These are phyloP conservation scores for Fusarium nelsonii DNA, from an alignment of 2,329 filamentous ascomycete species.

Conservation along the genomic window DNA sequence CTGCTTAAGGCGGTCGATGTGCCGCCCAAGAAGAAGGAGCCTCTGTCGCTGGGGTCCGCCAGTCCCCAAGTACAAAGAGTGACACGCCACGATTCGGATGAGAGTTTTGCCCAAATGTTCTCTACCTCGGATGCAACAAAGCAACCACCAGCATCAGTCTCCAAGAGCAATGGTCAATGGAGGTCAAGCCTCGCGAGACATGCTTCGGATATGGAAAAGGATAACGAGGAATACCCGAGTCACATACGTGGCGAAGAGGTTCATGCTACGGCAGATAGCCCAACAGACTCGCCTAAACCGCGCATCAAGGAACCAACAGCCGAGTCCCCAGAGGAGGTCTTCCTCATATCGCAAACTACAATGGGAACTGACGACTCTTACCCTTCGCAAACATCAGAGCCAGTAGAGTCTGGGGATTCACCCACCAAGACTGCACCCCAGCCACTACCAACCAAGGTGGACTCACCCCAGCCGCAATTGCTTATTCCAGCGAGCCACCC, in stretches of 20 bases:
- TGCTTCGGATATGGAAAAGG: constrained; percentile 45
- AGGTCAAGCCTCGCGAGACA: constrained; percentile 49
- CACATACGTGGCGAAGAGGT: constrained; percentile 60
- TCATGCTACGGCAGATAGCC: constrained; percentile 32
- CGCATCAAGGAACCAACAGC: constrained; percentile 14
- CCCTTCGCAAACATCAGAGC: constrained; percentile 50
- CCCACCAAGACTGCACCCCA: constrained; percentile 28
- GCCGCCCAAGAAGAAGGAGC: constrained; percentile 57
- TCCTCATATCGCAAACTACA: constrained; percentile 63
- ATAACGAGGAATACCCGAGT: constrained; percentile 59
- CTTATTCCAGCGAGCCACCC: constrained; percentile 35
- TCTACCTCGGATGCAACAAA: constrained; percentile 65
- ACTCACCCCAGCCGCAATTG: constrained; percentile 20
- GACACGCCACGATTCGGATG: constrained; percentile 67
- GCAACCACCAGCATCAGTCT: constrained; percentile 27
- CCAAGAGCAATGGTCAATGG: constrained; percentile 37
- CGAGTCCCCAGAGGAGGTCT: constrained; percentile 56
- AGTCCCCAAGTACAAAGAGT: constrained; percentile 46
- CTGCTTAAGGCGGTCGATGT: constrained; percentile 66
- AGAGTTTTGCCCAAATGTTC: constrained; percentile 70
- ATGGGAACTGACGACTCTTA: constrained; percentile 52
- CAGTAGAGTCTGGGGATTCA: constrained; percentile 41
- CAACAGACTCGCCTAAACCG: constrained; percentile 15
- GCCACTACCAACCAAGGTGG: constrained; percentile 7
- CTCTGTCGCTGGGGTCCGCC: constrained; percentile 49